Conservation (phyloP, 1,284 basidiomycete species). For the Puccinia hordei region DNA sequence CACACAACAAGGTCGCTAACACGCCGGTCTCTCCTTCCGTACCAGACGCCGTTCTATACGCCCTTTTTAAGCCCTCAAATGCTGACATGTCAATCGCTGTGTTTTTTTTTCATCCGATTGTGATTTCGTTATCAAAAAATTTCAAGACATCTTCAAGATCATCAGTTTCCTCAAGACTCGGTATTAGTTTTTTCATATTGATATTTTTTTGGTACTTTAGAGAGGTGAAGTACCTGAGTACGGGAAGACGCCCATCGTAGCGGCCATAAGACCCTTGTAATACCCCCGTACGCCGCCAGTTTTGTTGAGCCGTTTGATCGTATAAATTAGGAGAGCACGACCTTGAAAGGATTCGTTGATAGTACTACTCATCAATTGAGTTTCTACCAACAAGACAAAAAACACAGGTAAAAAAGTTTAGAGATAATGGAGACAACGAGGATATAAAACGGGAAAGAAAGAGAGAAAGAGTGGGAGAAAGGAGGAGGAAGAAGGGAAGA, state of each 20-base stretch:
- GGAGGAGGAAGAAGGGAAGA: slow-evolving; percentile 39
- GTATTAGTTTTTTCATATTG: no score
- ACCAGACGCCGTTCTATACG: slow-evolving; percentile 60
- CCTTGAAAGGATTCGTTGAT: slow-evolving; percentile 66
- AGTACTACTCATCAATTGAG: slow-evolving; percentile 75
- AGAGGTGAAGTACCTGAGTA: slow-evolving; percentile 58
- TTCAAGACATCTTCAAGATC: neutral
- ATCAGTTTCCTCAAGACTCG: neutral
- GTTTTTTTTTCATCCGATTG: neutral
- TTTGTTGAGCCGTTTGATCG: slow-evolving; percentile 69
- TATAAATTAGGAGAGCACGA: slow-evolving; percentile 67
- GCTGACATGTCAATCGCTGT: slow-evolving; percentile 60
- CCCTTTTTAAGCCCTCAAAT: slow-evolving; percentile 61
- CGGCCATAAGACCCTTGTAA: slow-evolving; percentile 81
- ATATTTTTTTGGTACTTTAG: neutral
- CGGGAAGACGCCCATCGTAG: slow-evolving; percentile 61
- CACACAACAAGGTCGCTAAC: slow-evolving; percentile 60
- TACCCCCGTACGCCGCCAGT: slow-evolving; percentile 80
- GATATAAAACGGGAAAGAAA: neutral
- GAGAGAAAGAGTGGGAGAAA: neutral
- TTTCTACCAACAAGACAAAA: slow-evolving; percentile 24
- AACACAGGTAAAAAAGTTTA: neutral
- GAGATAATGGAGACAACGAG: neutral
- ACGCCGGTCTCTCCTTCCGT: slow-evolving; percentile 60
- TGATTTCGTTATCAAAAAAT: neutral